Conservation (phyloP, 73 alveolate species). For the Symbiodinium pilosum region DNA sequence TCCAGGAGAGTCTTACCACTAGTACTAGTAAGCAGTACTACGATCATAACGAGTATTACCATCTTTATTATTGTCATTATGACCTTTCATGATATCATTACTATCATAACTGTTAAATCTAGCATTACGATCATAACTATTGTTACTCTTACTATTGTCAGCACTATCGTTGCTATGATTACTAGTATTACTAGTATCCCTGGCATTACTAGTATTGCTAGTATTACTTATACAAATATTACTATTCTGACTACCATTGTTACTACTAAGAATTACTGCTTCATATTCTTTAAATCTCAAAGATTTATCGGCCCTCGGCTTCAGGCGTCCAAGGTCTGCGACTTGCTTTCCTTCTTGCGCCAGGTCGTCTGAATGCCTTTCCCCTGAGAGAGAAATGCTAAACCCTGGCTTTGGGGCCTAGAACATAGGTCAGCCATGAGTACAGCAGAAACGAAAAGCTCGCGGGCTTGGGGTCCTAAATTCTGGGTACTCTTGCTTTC, state of each 20-base stretch:
- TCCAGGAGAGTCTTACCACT: not conserved
- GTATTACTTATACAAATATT: not conserved
- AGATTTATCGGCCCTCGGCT: too few species aligned
- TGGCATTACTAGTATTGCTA: not conserved
- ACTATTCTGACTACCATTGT: not conserved
- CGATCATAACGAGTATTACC: not conserved
- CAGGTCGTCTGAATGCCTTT: conserved; percentile 10
- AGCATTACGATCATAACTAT: not conserved
- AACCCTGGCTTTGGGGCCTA: too few species aligned
- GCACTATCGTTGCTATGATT: not conserved
- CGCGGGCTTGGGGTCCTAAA: too few species aligned
- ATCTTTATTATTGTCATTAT: not conserved
- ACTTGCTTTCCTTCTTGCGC: conserved; percentile 19
- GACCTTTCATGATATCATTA: too few species aligned
- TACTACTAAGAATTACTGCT: too few species aligned
- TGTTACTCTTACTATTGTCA: too few species aligned
- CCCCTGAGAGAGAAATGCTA: too few species aligned
- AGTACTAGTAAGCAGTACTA: not conserved
- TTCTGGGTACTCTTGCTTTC: too few species aligned
- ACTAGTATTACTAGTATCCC: not conserved
- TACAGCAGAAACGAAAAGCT: too few species aligned
- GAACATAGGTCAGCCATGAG: too few species aligned
- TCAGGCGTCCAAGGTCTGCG: not conserved
- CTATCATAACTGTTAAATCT: too few species aligned
- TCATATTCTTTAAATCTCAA: too few species aligned